Conservation (phyloP, 495 filamentous ascomycete genomes). For the Rusavskia elegans region DNA sequence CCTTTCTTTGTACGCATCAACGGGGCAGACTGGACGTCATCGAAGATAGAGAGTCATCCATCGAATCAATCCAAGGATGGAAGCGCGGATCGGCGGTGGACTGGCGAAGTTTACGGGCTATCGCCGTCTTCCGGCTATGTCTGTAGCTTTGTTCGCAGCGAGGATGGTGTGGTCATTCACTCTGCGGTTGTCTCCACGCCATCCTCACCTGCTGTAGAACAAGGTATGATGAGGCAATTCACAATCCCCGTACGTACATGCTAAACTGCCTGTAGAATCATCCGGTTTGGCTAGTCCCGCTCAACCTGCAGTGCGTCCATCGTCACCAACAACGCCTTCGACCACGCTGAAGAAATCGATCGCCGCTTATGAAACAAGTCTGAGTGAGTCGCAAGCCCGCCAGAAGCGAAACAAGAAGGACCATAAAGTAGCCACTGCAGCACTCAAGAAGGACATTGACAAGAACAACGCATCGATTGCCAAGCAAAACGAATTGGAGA, state of each 20-base stretch:
- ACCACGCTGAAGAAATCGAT: conserved; percentile 85
- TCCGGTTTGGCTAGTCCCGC: conserved; percentile 25
- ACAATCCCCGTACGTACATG: background rate
- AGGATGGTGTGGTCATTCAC: conserved; percentile 57
- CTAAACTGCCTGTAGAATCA: conserved; percentile 18
- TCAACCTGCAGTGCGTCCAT: conserved; percentile 53
- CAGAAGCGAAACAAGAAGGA: conserved; percentile 65
- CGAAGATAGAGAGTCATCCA: conserved; percentile 42
- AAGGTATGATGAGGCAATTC: conserved; percentile 23
- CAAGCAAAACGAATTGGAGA: conserved; percentile 66
- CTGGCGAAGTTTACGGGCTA: conserved; percentile 76
- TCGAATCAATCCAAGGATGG: conserved; percentile 34
- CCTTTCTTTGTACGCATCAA: conserved; percentile 86
- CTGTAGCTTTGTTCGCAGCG: conserved; percentile 66
- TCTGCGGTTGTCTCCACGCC: conserved; percentile 68
- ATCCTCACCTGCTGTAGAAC: conserved; percentile 50
- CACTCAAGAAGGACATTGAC: conserved; percentile 66
- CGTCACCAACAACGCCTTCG: conserved; percentile 77
- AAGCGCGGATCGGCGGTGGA: conserved; percentile 39
- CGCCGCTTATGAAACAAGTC: conserved; percentile 56
- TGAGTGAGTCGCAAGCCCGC: conserved; percentile 59
- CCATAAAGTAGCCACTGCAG: conserved; percentile 53
- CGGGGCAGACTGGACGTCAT: conserved; percentile 75
- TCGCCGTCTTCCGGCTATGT: conserved; percentile 73
- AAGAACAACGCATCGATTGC: conserved; percentile 48